A percentile compares a stretch with the other conserved stretches of the same genome.
Conservation (phyloP, 1,284 basidiomycete species). For the Sporisorium scitamineum region DNA sequence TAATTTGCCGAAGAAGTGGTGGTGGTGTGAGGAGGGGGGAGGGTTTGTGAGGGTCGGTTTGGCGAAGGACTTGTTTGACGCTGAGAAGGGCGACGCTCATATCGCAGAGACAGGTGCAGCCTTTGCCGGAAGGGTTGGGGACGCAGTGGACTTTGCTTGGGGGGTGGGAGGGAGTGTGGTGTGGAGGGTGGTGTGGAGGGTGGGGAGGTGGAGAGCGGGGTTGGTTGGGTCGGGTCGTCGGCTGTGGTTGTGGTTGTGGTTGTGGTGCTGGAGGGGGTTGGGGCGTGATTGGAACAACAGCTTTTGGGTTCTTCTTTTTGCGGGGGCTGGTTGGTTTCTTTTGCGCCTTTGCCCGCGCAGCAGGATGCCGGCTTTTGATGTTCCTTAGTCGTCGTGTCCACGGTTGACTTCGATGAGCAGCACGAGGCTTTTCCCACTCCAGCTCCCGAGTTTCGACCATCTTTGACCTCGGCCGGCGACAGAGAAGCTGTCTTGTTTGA, state of each 20-base stretch:
- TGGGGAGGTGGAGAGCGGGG: constrained; percentile 34
- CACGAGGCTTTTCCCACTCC: constrained; percentile 11
- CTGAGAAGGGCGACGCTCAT: constrained; percentile 61
- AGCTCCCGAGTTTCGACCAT: background rate
- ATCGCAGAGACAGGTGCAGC: constrained; percentile 66
- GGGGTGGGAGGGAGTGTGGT: constrained; percentile 22
- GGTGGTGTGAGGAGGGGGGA: background rate
- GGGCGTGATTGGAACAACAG: constrained; percentile 28
- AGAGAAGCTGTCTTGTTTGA: background rate
- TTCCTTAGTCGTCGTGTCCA: background rate
- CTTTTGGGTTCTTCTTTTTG: constrained; percentile 10
- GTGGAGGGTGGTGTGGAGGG: constrained; percentile 15
- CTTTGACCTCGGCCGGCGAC: background rate
- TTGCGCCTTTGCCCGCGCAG: constrained; percentile 9
- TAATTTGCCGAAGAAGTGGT: constrained; percentile 5
- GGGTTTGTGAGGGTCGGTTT: constrained; percentile 31
- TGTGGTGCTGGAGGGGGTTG: background rate
- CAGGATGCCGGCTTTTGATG: constrained; percentile 5
- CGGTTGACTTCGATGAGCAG: constrained; percentile 14
- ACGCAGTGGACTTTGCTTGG: constrained; percentile 66
- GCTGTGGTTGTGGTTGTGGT: background rate
- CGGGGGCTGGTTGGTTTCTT: background rate
- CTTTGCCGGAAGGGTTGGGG: constrained; percentile 64
- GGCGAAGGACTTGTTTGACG: constrained; percentile 52
- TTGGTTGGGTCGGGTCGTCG: constrained; percentile 18